Base-by-base conservation (phyloP, 2,329 filamentous ascomycete genomes). In the Trichophyton mentagrophytes region DNA sequence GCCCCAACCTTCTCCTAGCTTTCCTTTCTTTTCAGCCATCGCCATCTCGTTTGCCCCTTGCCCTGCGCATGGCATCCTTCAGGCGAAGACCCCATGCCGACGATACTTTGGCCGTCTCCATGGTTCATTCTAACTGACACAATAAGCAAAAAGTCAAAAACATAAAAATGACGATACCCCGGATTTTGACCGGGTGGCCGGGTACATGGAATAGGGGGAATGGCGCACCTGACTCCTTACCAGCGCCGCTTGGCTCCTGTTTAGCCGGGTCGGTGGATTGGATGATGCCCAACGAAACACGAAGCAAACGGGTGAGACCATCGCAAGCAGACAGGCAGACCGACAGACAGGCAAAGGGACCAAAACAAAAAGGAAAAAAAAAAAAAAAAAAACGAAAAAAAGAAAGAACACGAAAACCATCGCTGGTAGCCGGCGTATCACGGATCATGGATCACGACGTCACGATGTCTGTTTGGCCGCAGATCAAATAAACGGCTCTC, bases 361-460 rank as follows among this genome's bases (percentile, higher is more conserved):
- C 40, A 44, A 44, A 44, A 44, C 22, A 53, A 53, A 38, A 38
- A 38, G 1, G 33, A 8, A 9, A 9, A 2, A 9, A 36, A 11
- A 1, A 2, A 36, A 36, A 9, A 36, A 36, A 13, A 36, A 36
- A 36, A 9, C 9, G 4, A 36, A 36, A 36, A 6, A 2, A 11
- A 36, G 11, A 38, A 38, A 38, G 33, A 38, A 38, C 8, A 38
- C 33, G 33, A 38, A 38, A 38, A 53, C 22, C 49, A 53, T 53
- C 49, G 49, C 49, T 53, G 49, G 49, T 53, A 53, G 49, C 49
- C 49, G 49, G 49, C 49, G 49, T 53, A 53, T 53, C 49, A 53
- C 49, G 22, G 49, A 53, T 33, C 49, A 30, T 30, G 49, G 49
- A 27, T 53, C 49, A 53, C 49, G 49, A 27, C 22, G 27, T 53